These are phyloP conservation scores for Xylaria sp. DNA, from an alignment of 2,329 filamentous ascomycete species.

Conservation along the genomic window DNA sequence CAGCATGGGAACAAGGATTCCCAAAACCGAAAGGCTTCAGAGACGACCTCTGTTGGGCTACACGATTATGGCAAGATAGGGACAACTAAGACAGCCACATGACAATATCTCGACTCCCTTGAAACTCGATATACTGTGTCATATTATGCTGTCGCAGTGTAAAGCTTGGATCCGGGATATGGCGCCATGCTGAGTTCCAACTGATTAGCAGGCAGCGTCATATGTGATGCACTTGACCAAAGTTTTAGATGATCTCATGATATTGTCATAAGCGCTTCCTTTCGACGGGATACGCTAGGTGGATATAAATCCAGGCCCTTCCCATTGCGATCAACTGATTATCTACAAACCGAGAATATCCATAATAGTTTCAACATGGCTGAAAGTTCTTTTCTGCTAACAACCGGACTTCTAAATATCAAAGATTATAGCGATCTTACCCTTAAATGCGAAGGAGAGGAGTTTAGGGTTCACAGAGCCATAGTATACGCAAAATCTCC, in stretches of 20 bases:
- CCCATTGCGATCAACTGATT: background rate
- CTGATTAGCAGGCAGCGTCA: no score
- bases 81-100: no score
- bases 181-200: no score
- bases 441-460: conserved; percentile 11
- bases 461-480: conserved; percentile 22
- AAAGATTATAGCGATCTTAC: conserved; percentile 15
- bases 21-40: no score
- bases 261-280: background rate
- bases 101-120: no score
- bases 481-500: conserved; percentile 19
- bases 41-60: no score
- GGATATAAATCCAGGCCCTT: background rate
- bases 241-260: background rate
- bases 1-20: no score
- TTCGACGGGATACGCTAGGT: background rate
- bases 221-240: no score
- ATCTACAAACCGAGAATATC: background rate
- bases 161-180: no score
- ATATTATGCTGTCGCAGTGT: no score
- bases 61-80: no score
- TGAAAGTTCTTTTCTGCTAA: background rate
- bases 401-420: conserved; percentile 6
- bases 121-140: no score
- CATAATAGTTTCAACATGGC: background rate